Evolutionary conservation across 768 basidiomycete species (phyloP).

Genomic region (Lyophyllum atratum): DNA sequence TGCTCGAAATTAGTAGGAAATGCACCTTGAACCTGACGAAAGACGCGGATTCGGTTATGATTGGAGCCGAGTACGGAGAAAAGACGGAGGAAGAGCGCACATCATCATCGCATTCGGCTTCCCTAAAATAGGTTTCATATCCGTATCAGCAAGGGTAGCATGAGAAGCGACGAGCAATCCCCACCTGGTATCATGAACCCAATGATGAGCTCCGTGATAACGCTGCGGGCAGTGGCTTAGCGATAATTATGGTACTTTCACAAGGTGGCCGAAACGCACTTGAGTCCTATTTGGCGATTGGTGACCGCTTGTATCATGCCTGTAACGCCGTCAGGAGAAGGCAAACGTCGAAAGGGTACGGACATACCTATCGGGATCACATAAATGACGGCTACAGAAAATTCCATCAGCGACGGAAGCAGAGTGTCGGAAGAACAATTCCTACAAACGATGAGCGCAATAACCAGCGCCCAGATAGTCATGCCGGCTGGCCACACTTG

Average conservation of each 20-base stretch:
- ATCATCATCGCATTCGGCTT: constrained; percentile 79
- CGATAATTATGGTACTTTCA: neutral
- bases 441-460: constrained; percentile 49
- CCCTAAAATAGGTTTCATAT: constrained; percentile 44
- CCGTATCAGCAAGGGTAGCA: constrained; percentile 10
- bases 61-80: neutral
- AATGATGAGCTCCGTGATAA: constrained; percentile 74
- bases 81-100: constrained; percentile 29
- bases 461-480: constrained; percentile 67
- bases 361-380: constrained; percentile 68
- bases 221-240: constrained; percentile 33
- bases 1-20: neutral
- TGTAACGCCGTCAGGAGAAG: constrained; percentile 8
- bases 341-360: neutral
- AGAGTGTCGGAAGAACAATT: neutral
- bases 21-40: constrained; percentile 38
- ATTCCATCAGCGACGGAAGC: neutral
- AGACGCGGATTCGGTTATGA: constrained; percentile 1
- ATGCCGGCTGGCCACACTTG: constrained; percentile 67
- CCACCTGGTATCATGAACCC: constrained; percentile 54
- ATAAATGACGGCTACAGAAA: constrained; percentile 48
- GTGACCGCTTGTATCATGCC: constrained; percentile 80
- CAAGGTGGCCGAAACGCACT: constrained; percentile 28
- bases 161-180: constrained; percentile 8
- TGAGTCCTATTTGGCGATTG: constrained; percentile 69